These are phyloP conservation scores for Vitis vinifera DNA, from an alignment of 164 flowering plant genomes.

Conservation along the genomic window ASM3070453v1 NC_081806.1:8918501-8919000, in stretches of 20 bases:
- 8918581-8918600: conserved; percentile 89
- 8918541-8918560: conserved; percentile 90
- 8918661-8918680: not conserved
- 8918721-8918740: not conserved
- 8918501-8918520: conserved; percentile 48
- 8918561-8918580: conserved; percentile 84
- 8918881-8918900: too few species aligned
- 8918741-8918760: not conserved
- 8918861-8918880: too few species aligned
- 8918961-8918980: too few species aligned
- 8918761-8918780: not conserved
- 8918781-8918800: too few species aligned
- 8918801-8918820: too few species aligned
- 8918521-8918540: conserved; percentile 52
- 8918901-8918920: too few species aligned
- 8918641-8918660: conserved; percentile 21
- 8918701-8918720: not conserved
- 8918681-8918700: not conserved
- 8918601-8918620: conserved; percentile 62
- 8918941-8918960: too few species aligned
- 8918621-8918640: conserved; percentile 73
- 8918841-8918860: too few species aligned
- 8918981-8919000: too few species aligned
- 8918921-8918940: too few species aligned
- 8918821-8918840: too few species aligned